A percentile compares a stretch with the other conserved stretches of the same genome.
Evolutionary conservation across 106 monocot species (phyloP).

Genomic region (Acorus calamus): DNA sequence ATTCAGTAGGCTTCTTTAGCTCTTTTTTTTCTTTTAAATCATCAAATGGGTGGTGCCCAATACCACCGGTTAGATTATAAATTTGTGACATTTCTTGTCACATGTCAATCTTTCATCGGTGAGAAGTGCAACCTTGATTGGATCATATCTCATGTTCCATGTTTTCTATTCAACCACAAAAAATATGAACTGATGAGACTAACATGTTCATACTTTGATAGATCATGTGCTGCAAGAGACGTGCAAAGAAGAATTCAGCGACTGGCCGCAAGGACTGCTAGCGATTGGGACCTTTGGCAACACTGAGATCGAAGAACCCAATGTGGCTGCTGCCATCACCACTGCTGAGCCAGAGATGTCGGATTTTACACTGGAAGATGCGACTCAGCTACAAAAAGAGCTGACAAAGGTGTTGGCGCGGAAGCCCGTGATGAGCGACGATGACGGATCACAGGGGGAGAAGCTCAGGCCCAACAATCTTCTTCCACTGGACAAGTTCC

Average conservation of each 20-base stretch:
- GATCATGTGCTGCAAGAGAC: background rate
- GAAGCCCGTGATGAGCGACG: slow-evolving; percentile 14
- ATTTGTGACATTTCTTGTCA: too few relatives aligned
- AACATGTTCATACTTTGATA: background rate
- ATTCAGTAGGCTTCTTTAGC: too few relatives aligned
- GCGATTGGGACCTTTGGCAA: slow-evolving; percentile 1
- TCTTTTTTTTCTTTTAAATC: too few relatives aligned
- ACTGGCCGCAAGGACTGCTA: slow-evolving; percentile 63
- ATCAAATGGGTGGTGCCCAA: too few relatives aligned
- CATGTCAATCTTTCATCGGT: too few relatives aligned
- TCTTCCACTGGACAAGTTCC: slow-evolving; percentile 40
- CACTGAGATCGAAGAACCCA: background rate
- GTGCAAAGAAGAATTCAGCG: slow-evolving; percentile 52
- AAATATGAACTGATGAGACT: too few relatives aligned
- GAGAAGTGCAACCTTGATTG: too few relatives aligned
- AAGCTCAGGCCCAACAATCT: slow-evolving; percentile 1
- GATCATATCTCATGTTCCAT: too few relatives aligned
- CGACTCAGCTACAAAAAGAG: slow-evolving; percentile 36
- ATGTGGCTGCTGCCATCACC: background rate
- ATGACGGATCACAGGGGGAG: slow-evolving; percentile 12
- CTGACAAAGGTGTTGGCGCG: slow-evolving; percentile 25
- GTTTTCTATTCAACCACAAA: too few relatives aligned
- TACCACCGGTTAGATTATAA: too few relatives aligned
- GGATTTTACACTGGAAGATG: slow-evolving; percentile 54
- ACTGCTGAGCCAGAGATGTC: background rate